Base-by-base conservation (phyloP, 148 eudicot species). In the Nyssa sinensis region DNA sequence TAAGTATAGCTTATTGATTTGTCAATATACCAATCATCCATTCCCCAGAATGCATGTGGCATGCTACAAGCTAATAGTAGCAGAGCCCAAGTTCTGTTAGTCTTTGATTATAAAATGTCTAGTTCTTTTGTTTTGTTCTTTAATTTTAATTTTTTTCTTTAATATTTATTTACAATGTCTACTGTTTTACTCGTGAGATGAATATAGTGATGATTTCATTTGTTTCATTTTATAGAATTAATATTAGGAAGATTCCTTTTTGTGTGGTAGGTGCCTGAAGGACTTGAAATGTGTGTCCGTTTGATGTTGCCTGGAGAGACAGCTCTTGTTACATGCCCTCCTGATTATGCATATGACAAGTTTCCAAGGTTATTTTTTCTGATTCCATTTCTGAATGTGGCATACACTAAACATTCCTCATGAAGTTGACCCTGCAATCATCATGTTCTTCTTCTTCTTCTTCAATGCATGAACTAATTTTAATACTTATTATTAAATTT, bases 331-430 rank as follows among this genome's bases (percentile, higher is more conserved):
- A 90, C 97, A 67, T 95, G 97, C 81, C 99, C 97, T 61, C 99
- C 99, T 74, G 99, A 95, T 86, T 95, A 90, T 84, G 99, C 99
- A 68, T 95, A 92, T 79, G 99, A 90, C 82, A 95, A 86, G 79
- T 95, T 95, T 81, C 86, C 89, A 17, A 90, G 98, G 98, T 94
- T 59, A 53, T 37, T 64, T 34, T n/a, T 70, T 70, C 70, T 39
- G 14, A 65, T 53, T n/a, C 17, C 23, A 39, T 63, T 13, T 28
- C 7, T 30, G 3, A 23, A 23, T n/a, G n/a, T 65, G 60, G 6
- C 53, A 32, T 65, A 33, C 29, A 70, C 17, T 35, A 64, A 29
- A 30, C 14, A 62, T 53, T 58, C 30, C 60, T 73, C 8, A 19
- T 63, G 69, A 59, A 75, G 21, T 59, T 67, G 60, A 68, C 32